A percentile compares a stretch with the other conserved stretches of the same genome.
Conservation (phyloP, 2,329 filamentous ascomycete genomes). For the Colletotrichum sp. region DNA sequence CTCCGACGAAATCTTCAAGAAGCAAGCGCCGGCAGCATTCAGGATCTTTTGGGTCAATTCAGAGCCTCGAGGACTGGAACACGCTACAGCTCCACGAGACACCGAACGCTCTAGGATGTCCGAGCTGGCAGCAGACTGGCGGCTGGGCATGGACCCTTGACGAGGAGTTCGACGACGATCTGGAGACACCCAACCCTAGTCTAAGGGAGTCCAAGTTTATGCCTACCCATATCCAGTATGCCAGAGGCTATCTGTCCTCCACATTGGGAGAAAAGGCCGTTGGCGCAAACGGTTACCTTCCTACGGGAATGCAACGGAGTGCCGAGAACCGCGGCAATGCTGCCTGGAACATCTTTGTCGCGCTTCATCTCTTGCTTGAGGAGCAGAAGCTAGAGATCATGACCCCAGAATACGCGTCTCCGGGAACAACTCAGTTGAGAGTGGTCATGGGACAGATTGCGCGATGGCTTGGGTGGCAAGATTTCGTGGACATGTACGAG, state of each 20-base stretch:
- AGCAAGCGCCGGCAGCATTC: slow-evolving; percentile 36
- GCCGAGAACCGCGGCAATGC: slow-evolving; percentile 64
- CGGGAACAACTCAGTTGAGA: slow-evolving; percentile 60
- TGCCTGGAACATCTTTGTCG: slow-evolving; percentile 72
- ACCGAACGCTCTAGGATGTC: slow-evolving; percentile 52
- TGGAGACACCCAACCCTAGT: slow-evolving; percentile 33
- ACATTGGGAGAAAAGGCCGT: slow-evolving; percentile 60
- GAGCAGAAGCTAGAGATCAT: slow-evolving; percentile 82
- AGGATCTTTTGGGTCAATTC: slow-evolving; percentile 39
- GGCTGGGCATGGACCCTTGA: slow-evolving; percentile 78
- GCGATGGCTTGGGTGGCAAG: slow-evolving; percentile 77
- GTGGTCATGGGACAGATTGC: slow-evolving; percentile 81
- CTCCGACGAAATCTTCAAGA: slow-evolving; percentile 17
- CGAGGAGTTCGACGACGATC: slow-evolving; percentile 44
- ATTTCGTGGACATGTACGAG: slow-evolving; percentile 54
- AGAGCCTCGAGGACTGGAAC: slow-evolving; percentile 51
- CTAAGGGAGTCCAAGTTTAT: slow-evolving; percentile 46
- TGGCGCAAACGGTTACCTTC: slow-evolving; percentile 65
- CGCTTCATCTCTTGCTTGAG: slow-evolving; percentile 85
- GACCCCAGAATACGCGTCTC: slow-evolving; percentile 47
- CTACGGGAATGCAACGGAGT: slow-evolving; percentile 60
- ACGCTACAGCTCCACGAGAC: slow-evolving; percentile 51
- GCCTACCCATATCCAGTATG: slow-evolving; percentile 58
- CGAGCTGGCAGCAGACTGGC: slow-evolving; percentile 64
- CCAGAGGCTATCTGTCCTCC: slow-evolving; percentile 70